Evolutionary conservation across 2,329 filamentous ascomycete genomes (phyloP), one percentile per base, ranked within the genome.

Genomic region (Penicillium sp.): DNA sequence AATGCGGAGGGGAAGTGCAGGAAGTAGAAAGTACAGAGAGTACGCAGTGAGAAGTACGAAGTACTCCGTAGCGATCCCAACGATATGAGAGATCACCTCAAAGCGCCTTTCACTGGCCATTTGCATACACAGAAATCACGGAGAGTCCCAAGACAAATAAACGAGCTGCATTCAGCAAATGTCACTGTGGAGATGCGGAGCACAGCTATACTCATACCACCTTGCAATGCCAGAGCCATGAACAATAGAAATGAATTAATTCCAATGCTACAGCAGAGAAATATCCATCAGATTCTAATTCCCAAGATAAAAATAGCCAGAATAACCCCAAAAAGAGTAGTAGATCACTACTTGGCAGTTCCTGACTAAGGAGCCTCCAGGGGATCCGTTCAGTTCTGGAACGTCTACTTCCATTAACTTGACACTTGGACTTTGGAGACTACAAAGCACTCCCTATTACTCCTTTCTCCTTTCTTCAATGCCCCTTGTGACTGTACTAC

Each of bases 351-450:
- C 50, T 52, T 52, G 44, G 44, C 50, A 44, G 36, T 40, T 40
- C 38, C 38, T 53, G 50, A 53, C 50, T 53, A 53, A 53, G 50
- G 13, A 43, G 40, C 44, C 44, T 48, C 38, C 21, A 53, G 50
- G 50, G 50, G 50, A 48, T 52, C 14, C 2, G 10, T n/a, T 8
- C 8, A 34, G 48, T 43, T 27, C 36, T 22, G 29, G 24, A 40
- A 18, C 38, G 18, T 40, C 38, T 16, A 34, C 8, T 18, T 18
- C 18, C 18, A 9, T 4, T 39, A 27, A 29, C 40, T 38, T 21
- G 16, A 27, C 44, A 52, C 36, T 16, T 34, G 5, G 24, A 27
- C 24, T 27, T 4, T 8, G 5, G 5, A 27, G 8, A 27, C 5
- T 27, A 27, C 24, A 6, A 5, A 5, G 24, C 8, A 27, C 24